Evolutionary conservation across 179 eudicot genomes (phyloP).

Genomic region (Amaranthus tricolor): DNA sequence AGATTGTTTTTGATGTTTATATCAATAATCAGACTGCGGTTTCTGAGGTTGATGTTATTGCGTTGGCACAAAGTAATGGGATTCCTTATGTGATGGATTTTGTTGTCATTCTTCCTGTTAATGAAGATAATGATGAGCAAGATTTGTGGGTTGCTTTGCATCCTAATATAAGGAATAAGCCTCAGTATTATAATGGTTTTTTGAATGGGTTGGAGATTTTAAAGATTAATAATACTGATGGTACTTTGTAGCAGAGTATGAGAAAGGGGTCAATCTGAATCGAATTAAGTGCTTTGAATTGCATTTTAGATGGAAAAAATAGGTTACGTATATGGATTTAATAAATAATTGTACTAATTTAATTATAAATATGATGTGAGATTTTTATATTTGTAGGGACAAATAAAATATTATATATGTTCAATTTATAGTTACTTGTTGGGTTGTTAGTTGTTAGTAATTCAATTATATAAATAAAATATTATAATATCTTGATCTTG

Average conservation of each 20-base stretch:
- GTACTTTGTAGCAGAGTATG: conserved; percentile 13
- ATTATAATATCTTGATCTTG: too few relatives aligned
- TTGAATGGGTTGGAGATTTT: conserved; percentile 80
- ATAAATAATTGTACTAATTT: too few relatives aligned
- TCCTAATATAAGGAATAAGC: conserved; percentile 30
- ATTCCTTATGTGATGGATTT: conserved; percentile 46
- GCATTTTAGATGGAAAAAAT: too few relatives aligned
- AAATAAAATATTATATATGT: too few relatives aligned
- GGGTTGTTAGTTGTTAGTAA: too few relatives aligned
- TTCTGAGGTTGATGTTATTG: conserved; percentile 48
- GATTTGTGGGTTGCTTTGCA: conserved; percentile 71
- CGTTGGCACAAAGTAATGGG: conserved; percentile 38
- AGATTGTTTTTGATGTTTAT: conserved; percentile 58
- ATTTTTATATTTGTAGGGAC: too few relatives aligned
- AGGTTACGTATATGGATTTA: too few relatives aligned
- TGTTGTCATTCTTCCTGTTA: conserved; percentile 45
- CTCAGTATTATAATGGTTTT: conserved; percentile 57
- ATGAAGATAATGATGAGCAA: conserved; percentile 32
- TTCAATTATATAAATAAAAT: too few relatives aligned
- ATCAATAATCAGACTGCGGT: conserved; percentile 63
- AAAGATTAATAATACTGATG: conserved; percentile 50
- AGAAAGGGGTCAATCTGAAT: too few relatives aligned
- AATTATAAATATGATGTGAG: too few relatives aligned
- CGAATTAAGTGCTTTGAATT: too few relatives aligned
- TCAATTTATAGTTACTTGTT: too few relatives aligned